Evolutionary conservation across 768 basidiomycete species (phyloP).

Genomic region (Boletus tylopilopsis): DNA sequence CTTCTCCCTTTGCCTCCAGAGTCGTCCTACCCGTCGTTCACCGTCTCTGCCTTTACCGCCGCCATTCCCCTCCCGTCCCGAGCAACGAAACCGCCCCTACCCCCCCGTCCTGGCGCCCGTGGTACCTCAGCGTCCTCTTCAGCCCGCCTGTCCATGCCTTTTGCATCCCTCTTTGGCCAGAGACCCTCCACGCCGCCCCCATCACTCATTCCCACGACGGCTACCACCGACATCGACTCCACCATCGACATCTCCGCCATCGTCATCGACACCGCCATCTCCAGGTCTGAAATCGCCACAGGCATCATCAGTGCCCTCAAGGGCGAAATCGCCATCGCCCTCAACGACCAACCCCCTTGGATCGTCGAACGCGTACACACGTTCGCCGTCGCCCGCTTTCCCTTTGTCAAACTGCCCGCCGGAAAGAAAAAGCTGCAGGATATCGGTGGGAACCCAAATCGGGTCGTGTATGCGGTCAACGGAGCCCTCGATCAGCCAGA

Average conservation of each 20-base stretch:
- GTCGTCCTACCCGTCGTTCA: conserved; percentile 46
- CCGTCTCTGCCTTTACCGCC: conserved; percentile 38
- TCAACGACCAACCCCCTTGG: conserved; percentile 51
- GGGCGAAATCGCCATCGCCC: conserved; percentile 49
- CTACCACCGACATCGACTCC: conserved; percentile 31
- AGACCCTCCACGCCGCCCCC: conserved; percentile 31
- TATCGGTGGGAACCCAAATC: conserved; percentile 22
- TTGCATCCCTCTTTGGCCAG: conserved; percentile 74
- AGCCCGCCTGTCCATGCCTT: conserved; percentile 65
- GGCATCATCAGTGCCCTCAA: conserved; percentile 51
- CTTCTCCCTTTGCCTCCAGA: conserved; percentile 41
- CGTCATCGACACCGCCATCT: conserved; percentile 51
- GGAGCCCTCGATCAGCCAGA: conserved; percentile 42
- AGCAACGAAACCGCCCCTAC: conserved; percentile 49
- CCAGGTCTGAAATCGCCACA: conserved; percentile 50
- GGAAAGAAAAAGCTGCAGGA: conserved; percentile 33
- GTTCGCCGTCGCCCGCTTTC: conserved; percentile 52
- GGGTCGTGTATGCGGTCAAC: conserved; percentile 39
- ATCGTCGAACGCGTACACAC: conserved; percentile 55
- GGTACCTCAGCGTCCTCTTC: conserved; percentile 19
- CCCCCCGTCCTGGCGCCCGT: conserved; percentile 31
- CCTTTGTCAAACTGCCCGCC: conserved; percentile 43
- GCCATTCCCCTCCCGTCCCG: conserved; percentile 33
- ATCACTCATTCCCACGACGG: conserved; percentile 23
- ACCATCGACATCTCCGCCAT: conserved; percentile 58